Conservation (phyloP, 2,329 filamentous ascomycete species). For the Diaporthe sp. region DNA sequence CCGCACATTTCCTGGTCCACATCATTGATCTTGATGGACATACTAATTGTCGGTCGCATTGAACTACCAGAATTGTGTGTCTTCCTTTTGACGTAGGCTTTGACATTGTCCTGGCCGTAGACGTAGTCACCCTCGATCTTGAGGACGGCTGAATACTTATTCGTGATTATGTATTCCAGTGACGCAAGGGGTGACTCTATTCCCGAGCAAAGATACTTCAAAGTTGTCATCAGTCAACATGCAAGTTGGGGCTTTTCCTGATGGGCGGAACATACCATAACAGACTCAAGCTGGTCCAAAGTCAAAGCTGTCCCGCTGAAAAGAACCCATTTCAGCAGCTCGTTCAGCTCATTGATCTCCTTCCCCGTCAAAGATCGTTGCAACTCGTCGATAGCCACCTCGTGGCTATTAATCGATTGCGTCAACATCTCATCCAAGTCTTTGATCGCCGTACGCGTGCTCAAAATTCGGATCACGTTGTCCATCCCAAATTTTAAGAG, state of each 20-base stretch:
- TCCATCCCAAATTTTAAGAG: conserved; percentile 43
- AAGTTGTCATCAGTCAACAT: not conserved
- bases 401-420: conserved; percentile 44
- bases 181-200: conserved; percentile 44
- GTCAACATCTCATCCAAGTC: conserved; percentile 44
- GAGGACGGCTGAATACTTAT: conserved; percentile 45
- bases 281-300: conserved; percentile 45
- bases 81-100: conserved; percentile 43
- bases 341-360: conserved; percentile 48
- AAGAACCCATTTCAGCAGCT: conserved; percentile 48
- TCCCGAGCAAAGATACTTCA: conserved; percentile 44
- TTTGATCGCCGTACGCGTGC: conserved; percentile 41
- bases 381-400: conserved; percentile 46
- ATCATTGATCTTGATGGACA: conserved; percentile 48
- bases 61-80: conserved; percentile 8
- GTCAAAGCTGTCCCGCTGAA: conserved; percentile 39
- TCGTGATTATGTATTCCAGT: conserved; percentile 45
- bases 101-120: conserved; percentile 42
- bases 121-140: conserved; percentile 43
- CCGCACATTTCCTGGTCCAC: conserved; percentile 46
- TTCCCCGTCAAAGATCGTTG: conserved; percentile 44
- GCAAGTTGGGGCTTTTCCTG: too few species aligned
- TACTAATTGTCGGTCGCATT: conserved; percentile 45
- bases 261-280: conserved; percentile 44
- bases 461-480: conserved; percentile 44